Percentiles rank a stretch among this genome's conserved stretches.
phyloP scores from a whole-genome alignment of 345 rosid genomes.

The Salix viminalis region DNA sequence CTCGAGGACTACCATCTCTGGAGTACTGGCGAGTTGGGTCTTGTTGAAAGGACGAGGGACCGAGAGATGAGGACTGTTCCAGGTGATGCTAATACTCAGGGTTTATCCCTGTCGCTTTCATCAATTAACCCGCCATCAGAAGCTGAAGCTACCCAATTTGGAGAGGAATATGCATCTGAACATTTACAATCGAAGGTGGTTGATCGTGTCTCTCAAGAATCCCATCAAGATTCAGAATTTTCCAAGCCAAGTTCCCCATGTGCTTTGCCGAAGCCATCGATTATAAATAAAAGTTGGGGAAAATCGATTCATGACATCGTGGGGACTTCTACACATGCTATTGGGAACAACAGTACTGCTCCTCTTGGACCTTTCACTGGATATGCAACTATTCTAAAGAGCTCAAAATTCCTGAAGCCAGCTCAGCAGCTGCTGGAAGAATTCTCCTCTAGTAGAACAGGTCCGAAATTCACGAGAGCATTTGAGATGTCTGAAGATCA shows the following conservation, averaged over 20 bases:
- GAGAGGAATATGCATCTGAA: conserved; percentile 17
- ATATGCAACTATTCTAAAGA: conserved; percentile 57
- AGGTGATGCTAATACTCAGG: conserved; percentile 27
- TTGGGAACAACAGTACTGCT: conserved; percentile 31
- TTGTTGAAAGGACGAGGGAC: conserved; percentile 16
- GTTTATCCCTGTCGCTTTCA: conserved; percentile 51
- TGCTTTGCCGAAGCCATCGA: conserved; percentile 25
- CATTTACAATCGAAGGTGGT: conserved; percentile 3
- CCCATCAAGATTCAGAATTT: conserved; percentile 18
- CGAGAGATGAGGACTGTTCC: conserved; percentile 8
- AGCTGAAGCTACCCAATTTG: conserved; percentile 15
- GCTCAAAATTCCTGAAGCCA: conserved; percentile 53
- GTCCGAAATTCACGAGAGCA: conserved; percentile 10
- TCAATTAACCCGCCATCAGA: conserved; percentile 30
- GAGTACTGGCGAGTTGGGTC: conserved; percentile 21
- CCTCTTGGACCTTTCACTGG: conserved; percentile 81
- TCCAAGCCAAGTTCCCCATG: not conserved
- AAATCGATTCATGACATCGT: conserved; percentile 26
- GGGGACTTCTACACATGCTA: conserved; percentile 24
- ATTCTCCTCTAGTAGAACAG: conserved; percentile 30
- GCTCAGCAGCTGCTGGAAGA: conserved; percentile 50
- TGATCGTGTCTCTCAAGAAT: conserved; percentile 10
- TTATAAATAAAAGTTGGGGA: conserved; percentile 20
- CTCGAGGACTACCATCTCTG: conserved; percentile 20
- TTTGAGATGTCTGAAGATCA: conserved; percentile 16